phyloP scores from a whole-genome alignment of 2,329 filamentous ascomycete genomes.

The Didymella segeticola region DNA sequence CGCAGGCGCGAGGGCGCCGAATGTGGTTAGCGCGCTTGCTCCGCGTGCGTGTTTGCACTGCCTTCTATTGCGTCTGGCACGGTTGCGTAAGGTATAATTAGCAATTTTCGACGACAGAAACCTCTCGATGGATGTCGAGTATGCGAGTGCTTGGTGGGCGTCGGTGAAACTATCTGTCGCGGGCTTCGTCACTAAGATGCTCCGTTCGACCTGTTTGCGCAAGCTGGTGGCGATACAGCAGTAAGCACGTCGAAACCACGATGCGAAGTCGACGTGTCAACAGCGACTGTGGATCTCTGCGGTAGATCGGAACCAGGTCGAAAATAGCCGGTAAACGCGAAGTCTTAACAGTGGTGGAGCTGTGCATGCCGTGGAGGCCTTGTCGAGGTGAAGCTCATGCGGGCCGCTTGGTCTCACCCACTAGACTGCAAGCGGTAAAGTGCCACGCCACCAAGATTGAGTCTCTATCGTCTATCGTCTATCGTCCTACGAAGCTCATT shows the following conservation, averaged over 20 bases:
- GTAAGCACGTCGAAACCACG: neutral
- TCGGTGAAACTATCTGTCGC: neutral
- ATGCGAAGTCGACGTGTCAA: neutral
- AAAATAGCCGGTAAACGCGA: neutral
- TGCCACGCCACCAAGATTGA: neutral
- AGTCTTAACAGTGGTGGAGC: constrained; percentile 1
- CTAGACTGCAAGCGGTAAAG: constrained; percentile 1
- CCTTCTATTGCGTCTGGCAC: constrained; percentile 12
- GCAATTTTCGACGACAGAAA: neutral
- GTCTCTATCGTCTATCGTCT: no score
- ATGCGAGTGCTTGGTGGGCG: neutral
- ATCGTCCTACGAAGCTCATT: no score
- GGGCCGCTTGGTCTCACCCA: neutral
- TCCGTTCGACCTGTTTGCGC: constrained; percentile 5
- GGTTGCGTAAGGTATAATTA: constrained; percentile 19
- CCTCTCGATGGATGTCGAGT: neutral
- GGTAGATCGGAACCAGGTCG: neutral
- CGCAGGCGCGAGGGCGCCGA: neutral
- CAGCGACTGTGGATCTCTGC: neutral
- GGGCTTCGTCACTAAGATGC: constrained; percentile 3
- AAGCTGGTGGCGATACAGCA: neutral
- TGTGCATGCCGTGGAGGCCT: constrained; percentile 5
- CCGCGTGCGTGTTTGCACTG: constrained; percentile 14
- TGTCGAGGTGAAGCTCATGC: constrained; percentile 2
- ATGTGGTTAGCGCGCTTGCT: constrained; percentile 2